Percentiles rank a stretch among this genome's conserved stretches.
Evolutionary conservation across 2,329 filamentous ascomycete species (phyloP).

Genomic region (Alternaria sp.): DNA sequence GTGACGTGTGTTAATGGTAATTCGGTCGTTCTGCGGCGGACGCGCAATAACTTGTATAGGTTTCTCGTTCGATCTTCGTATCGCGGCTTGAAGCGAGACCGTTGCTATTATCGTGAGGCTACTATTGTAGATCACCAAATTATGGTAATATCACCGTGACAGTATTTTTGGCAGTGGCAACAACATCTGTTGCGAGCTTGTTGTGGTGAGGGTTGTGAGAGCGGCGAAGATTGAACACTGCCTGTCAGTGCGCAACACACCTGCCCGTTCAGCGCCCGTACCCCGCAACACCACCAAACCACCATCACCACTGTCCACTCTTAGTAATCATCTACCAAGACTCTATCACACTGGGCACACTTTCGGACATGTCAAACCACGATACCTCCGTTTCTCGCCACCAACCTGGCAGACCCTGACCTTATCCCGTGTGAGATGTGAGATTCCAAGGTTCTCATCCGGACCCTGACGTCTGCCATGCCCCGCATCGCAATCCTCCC

Average conservation of each 20-base stretch:
- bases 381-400: neutral
- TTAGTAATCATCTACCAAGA: neutral
- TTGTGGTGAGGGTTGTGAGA: neutral
- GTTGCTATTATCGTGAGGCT: conserved; percentile 13
- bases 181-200: neutral
- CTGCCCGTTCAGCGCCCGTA: conserved; percentile 4
- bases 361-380: neutral
- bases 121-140: neutral
- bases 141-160: neutral
- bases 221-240: neutral
- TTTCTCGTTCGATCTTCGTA: conserved; percentile 5
- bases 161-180: conserved; percentile 8
- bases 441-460: conserved; percentile 5
- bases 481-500: conserved; percentile 16
- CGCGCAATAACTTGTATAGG: conserved; percentile 8
- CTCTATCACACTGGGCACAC: neutral
- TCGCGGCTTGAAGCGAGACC: conserved; percentile 1
- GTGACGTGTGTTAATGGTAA: conserved; percentile 1
- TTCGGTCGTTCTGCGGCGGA: conserved; percentile 15
- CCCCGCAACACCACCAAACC: conserved; percentile 16
- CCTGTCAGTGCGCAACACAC: neutral
- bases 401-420: conserved; percentile 3
- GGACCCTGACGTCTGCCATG: conserved; percentile 20
- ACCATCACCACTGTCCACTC: neutral
- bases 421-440: neutral